phyloP scores from a whole-genome alignment of 805 yeast species.

The Spathaspora sp. region DNA sequence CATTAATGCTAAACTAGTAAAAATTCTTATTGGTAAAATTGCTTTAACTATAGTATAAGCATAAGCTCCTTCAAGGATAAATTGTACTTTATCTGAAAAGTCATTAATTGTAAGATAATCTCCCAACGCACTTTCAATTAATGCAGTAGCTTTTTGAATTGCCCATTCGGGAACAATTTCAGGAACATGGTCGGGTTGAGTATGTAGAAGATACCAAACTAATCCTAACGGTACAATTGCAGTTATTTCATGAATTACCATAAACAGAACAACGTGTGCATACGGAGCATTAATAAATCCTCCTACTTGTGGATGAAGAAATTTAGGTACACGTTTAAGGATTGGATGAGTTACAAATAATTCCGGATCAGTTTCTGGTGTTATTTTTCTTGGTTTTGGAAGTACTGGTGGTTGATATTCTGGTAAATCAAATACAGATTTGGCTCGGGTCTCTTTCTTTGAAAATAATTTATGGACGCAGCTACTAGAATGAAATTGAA shows the following conservation, averaged over 20 bases:
- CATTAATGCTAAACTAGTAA: constrained; percentile 48
- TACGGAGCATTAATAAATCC: constrained; percentile 54
- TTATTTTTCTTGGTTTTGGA: background rate
- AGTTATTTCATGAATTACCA: constrained; percentile 68
- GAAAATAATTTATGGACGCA: background rate
- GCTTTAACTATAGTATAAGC: constrained; percentile 69
- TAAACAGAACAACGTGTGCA: constrained; percentile 58
- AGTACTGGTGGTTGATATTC: background rate
- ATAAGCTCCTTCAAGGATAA: constrained; percentile 69
- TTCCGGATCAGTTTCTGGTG: background rate
- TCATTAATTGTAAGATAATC: constrained; percentile 26
- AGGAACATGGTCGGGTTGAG: constrained; percentile 48
- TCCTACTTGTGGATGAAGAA: constrained; percentile 47
- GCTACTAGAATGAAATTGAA: background rate
- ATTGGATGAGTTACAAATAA: constrained; percentile 12
- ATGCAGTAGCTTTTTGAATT: constrained; percentile 53
- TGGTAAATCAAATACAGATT: background rate
- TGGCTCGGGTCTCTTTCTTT: background rate
- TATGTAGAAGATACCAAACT: constrained; percentile 64
- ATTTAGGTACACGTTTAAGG: constrained; percentile 42
- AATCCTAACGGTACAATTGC: constrained; percentile 71
- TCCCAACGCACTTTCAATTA: constrained; percentile 47
- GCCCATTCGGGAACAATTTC: constrained; percentile 58
- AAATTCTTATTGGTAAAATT: constrained; percentile 50
- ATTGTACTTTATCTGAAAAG: constrained; percentile 48